These are phyloP conservation scores for Chalaropsis ovoidea DNA, from an alignment of 2,329 filamentous ascomycete genomes.

Conservation along the genomic window DNA sequence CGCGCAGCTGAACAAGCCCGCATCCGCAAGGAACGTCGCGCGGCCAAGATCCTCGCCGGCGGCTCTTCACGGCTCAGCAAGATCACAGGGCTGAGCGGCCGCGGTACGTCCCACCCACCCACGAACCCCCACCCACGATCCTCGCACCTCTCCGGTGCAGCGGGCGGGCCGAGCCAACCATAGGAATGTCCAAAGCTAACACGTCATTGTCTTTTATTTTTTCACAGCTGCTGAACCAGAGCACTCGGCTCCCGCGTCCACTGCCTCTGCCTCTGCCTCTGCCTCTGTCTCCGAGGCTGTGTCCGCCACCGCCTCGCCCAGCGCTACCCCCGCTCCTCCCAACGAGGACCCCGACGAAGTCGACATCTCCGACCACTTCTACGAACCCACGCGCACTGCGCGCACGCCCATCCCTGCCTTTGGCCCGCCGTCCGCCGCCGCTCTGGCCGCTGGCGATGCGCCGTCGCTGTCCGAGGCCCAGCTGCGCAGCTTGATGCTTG, in stretches of 20 bases:
- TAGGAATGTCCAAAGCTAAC: neutral
- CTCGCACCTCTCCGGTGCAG: too few species aligned
- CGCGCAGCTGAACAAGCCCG: conserved; percentile 56
- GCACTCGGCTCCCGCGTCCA: conserved; percentile 26
- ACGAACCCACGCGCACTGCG: conserved; percentile 38
- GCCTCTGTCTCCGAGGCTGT: conserved; percentile 19
- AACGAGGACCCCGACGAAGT: conserved; percentile 61
- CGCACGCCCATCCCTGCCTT: conserved; percentile 28
- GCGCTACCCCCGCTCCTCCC: conserved; percentile 29
- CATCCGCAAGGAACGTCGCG: conserved; percentile 65
- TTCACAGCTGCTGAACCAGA: conserved; percentile 1
- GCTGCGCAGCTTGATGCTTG: conserved; percentile 55
- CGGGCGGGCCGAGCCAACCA: too few species aligned
- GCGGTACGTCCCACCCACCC: conserved; percentile 12
- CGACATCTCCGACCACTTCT: conserved; percentile 68
- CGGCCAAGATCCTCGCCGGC: conserved; percentile 66
- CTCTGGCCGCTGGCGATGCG: conserved; percentile 28
- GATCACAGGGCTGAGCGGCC: conserved; percentile 49
- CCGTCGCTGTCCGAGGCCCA: conserved; percentile 46
- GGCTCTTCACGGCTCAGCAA: conserved; percentile 60
- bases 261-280: conserved; percentile 30
- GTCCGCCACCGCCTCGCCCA: conserved; percentile 29
- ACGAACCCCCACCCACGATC: neutral
- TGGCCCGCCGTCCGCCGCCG: conserved; percentile 31
- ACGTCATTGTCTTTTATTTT: neutral